These are phyloP conservation scores for Prototheca cutis DNA, from an alignment of 163 green algal genomes.

Conservation along the genomic window DNA sequence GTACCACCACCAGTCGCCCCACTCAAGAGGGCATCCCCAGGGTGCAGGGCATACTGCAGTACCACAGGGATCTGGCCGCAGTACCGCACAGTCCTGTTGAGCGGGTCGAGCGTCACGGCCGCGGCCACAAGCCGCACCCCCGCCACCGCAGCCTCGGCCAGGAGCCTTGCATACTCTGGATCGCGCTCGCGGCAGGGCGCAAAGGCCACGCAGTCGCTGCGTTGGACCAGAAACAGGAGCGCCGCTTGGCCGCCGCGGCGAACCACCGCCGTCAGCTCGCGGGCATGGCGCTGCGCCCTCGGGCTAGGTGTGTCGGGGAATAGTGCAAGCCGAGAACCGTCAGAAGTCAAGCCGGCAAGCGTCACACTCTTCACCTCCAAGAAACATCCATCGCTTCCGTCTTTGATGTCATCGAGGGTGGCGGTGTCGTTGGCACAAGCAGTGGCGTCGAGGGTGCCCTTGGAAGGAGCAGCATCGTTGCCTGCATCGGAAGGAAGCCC, in stretches of 20 bases:
- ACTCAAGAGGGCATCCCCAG: no score
- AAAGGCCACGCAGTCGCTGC: constrained; percentile 45
- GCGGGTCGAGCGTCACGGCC: neutral
- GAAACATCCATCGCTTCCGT: no score
- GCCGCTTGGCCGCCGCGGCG: constrained; percentile 20
- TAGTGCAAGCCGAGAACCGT: constrained; percentile 28
- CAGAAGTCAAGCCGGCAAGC: constrained; percentile 3
- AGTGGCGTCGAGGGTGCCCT: no score
- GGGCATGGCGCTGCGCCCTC: constrained; percentile 46
- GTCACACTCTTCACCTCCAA: constrained; percentile 62
- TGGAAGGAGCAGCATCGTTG: no score
- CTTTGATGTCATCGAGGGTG: no score
- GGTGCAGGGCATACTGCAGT: neutral
- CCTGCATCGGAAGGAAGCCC: no score
- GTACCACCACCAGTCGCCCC: no score
- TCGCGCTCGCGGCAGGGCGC: constrained; percentile 46
- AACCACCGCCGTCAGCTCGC: constrained; percentile 39
- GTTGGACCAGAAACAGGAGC: constrained; percentile 55
- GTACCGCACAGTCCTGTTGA: neutral
- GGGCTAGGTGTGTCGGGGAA: constrained; percentile 57
- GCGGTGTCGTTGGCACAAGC: no score
- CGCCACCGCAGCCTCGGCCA: constrained; percentile 24
- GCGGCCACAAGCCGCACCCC: constrained; percentile 18
- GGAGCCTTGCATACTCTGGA: constrained; percentile 32
- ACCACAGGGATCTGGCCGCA: neutral